These are phyloP conservation scores for Cyclocybe cylindracea DNA, from an alignment of 768 basidiomycete genomes.

Conservation along the genomic window DNA sequence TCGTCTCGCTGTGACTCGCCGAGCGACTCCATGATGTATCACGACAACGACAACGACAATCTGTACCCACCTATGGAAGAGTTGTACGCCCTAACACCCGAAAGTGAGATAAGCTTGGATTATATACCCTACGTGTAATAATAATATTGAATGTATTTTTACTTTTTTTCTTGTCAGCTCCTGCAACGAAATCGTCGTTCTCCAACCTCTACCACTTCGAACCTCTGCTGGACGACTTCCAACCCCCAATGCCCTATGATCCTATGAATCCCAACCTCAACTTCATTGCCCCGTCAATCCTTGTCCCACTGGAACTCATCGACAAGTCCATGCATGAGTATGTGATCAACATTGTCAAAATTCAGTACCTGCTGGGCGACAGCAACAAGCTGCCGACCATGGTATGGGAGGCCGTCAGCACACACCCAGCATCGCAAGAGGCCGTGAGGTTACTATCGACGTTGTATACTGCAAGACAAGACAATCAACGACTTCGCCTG, in stretches of 20 bases:
- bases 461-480: conserved; percentile 44
- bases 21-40: neutral
- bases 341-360: conserved; percentile 58
- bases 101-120: conserved; percentile 21
- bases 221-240: conserved; percentile 1
- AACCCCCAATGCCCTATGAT: conserved; percentile 9
- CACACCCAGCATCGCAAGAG: conserved; percentile 46
- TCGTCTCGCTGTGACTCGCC: conserved; percentile 9
- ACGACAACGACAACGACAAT: neutral
- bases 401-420: conserved; percentile 53
- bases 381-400: conserved; percentile 40
- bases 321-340: conserved; percentile 45
- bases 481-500: conserved; percentile 19
- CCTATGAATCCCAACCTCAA: neutral
- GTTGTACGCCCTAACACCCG: no score
- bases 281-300: conserved; percentile 13
- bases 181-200: conserved; percentile 29
- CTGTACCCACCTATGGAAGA: no score
- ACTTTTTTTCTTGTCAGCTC: conserved; percentile 20
- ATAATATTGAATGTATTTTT: conserved; percentile 21
- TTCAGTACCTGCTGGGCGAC: conserved; percentile 74
- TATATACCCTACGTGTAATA: conserved; percentile 17
- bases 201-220: conserved; percentile 23
- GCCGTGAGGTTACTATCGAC: conserved; percentile 65
- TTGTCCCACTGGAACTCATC: conserved; percentile 19